phyloP scores from a whole-genome alignment of 306 rosid species.

The Erythrophleum fordii region DNA sequence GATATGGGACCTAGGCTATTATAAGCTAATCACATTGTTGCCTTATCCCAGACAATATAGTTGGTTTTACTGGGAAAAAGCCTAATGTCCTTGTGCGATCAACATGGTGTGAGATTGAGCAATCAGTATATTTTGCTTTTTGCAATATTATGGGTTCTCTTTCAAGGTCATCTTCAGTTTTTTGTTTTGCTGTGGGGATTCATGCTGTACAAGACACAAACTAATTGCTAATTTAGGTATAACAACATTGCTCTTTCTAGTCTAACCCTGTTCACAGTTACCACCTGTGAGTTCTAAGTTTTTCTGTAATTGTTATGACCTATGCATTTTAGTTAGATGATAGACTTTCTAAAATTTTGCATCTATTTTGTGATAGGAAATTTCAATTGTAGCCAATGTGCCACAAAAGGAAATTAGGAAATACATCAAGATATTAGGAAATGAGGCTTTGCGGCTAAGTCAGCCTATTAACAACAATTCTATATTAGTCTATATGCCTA shows the following conservation, averaged over 20 bases:
- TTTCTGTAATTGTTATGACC: not conserved
- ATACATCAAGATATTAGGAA: constrained; percentile 94
- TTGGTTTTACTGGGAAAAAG: not conserved
- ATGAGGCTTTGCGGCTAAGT: constrained; percentile 94
- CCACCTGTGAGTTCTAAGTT: not conserved
- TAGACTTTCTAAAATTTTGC: constrained; percentile 33
- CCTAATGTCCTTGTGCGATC: not conserved
- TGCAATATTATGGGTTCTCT: not conserved
- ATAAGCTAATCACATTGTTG: not conserved
- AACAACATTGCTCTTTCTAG: not conserved
- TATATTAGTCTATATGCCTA: constrained; percentile 92
- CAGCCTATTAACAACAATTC: constrained; percentile 97
- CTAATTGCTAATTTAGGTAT: not conserved
- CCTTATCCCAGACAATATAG: not conserved
- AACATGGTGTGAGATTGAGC: not conserved
- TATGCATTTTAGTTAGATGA: constrained; percentile 14
- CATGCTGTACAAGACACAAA: not conserved
- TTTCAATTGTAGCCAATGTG: constrained; percentile 94
- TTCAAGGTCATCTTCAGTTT: not conserved
- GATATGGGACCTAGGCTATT: not conserved
- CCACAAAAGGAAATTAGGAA: constrained; percentile 94
- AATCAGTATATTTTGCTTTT: not conserved
- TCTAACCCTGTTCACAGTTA: not conserved
- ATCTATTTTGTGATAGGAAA: constrained; percentile 65
- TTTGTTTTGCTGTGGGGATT: not conserved